phyloP scores from a whole-genome alignment of 2,329 filamentous ascomycete species.

The Fusarium abutilonis region DNA sequence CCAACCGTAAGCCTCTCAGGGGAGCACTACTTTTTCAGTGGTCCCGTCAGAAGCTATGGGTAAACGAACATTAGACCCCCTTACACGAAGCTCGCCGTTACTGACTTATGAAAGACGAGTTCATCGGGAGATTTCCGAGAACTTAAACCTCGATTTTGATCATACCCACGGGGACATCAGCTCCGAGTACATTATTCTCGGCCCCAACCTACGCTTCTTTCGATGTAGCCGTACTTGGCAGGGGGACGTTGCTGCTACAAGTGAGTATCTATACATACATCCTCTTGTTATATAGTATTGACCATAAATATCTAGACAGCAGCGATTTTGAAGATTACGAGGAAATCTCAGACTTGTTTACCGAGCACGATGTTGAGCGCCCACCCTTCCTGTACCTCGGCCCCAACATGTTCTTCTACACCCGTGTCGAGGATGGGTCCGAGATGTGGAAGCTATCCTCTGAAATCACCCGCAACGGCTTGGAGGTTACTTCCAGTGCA shows the following conservation, averaged over 20 bases:
- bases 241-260: slow-evolving; percentile 29
- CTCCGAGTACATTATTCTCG: slow-evolving; percentile 36
- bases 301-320: slow-evolving; percentile 7
- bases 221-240: slow-evolving; percentile 30
- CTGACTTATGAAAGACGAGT: slow-evolving; percentile 13
- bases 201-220: slow-evolving; percentile 32
- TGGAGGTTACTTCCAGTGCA: slow-evolving; percentile 18
- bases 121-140: neutral
- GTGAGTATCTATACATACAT: slow-evolving; percentile 9
- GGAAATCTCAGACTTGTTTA: slow-evolving; percentile 27
- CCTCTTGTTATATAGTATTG: neutral
- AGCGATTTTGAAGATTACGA: slow-evolving; percentile 36
- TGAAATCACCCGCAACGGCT: neutral
- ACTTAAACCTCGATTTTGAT: slow-evolving; percentile 12
- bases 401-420: slow-evolving; percentile 30
- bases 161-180: slow-evolving; percentile 10
- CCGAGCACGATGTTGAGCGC: slow-evolving; percentile 36
- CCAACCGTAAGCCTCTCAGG: slow-evolving; percentile 35
- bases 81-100: neutral
- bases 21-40: slow-evolving; percentile 38
- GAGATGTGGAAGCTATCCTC: slow-evolving; percentile 34
- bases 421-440: slow-evolving; percentile 23
- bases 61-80: neutral
- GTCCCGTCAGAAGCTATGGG: slow-evolving; percentile 34
- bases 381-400: slow-evolving; percentile 38